Evolutionary conservation across 495 filamentous ascomycete species (phyloP).

Genomic region (Elasticomyces elasticus): DNA sequence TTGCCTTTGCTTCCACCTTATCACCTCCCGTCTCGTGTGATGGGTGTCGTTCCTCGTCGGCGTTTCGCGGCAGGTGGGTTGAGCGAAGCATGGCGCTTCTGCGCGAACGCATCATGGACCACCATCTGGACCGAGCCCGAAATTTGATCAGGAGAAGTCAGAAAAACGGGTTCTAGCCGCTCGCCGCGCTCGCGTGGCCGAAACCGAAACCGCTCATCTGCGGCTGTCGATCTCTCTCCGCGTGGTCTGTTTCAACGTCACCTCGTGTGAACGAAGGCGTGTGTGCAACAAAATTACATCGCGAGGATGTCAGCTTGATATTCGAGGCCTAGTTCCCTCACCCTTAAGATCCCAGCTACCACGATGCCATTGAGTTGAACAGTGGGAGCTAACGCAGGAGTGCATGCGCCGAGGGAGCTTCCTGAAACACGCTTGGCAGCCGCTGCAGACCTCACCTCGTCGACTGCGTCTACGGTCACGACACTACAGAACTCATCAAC

Average conservation of each 20-base stretch:
- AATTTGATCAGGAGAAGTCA: neutral
- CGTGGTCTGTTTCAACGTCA: neutral
- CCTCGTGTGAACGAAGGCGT: neutral
- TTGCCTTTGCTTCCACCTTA: neutral
- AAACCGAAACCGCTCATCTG: neutral
- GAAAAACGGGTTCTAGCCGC: neutral
- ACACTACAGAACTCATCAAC: no score
- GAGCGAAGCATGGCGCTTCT: neutral
- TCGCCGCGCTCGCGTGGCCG: neutral
- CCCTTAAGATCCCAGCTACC: no score
- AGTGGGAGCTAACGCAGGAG: no score
- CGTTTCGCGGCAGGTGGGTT: neutral
- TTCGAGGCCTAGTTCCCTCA: no score
- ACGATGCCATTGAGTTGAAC: no score
- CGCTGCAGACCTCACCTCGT: no score
- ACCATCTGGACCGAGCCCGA: neutral
- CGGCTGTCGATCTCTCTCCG: neutral
- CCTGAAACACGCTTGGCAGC: no score
- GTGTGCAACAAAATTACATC: neutral
- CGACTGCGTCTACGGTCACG: no score
- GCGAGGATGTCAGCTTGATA: neutral
- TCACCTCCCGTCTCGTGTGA: neutral
- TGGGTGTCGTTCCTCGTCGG: neutral
- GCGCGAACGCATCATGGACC: neutral
- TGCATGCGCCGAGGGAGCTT: no score